Conservation (phyloP, 768 basidiomycete species). For the Mycena maculata region DNA sequence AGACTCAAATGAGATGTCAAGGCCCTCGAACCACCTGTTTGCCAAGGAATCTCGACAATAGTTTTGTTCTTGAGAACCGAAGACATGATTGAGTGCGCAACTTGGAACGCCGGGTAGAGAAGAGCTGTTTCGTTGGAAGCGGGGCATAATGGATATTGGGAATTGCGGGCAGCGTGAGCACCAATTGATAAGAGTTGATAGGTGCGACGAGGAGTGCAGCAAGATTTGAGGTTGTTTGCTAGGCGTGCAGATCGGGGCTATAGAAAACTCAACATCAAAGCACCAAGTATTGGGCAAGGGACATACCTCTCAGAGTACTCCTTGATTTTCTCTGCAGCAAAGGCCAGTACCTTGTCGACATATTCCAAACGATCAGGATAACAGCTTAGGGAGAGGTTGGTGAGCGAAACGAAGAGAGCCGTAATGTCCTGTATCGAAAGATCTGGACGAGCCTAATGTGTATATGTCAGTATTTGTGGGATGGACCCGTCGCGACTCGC, state of each 20-base stretch:
- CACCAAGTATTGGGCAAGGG: not conserved
- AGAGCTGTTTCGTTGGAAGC: conserved; percentile 88
- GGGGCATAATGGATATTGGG: conserved; percentile 90
- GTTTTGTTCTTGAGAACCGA: conserved; percentile 98
- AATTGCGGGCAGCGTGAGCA: conserved; percentile 94
- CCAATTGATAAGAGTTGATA: conserved; percentile 95
- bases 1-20: too few species aligned
- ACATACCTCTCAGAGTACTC: conserved; percentile 89
- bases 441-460: conserved; percentile 89
- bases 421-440: conserved; percentile 98
- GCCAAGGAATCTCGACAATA: conserved; percentile 90
- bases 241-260: conserved; percentile 91
- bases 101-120: conserved; percentile 89
- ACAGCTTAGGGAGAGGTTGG: conserved; percentile 95
- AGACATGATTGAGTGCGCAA: conserved; percentile 94
- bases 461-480: not conserved
- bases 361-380: conserved; percentile 98
- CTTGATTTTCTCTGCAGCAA: conserved; percentile 86
- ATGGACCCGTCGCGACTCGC: conserved; percentile 34
- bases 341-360: conserved; percentile 94
- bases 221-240: conserved; percentile 88
- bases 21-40: too few species aligned
- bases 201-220: conserved; percentile 92
- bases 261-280: conserved; percentile 16
- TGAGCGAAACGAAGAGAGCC: conserved; percentile 92